Evolutionary conservation across 2,329 filamentous ascomycete species (phyloP).

Genomic region (Trichoderma hamatum): DNA sequence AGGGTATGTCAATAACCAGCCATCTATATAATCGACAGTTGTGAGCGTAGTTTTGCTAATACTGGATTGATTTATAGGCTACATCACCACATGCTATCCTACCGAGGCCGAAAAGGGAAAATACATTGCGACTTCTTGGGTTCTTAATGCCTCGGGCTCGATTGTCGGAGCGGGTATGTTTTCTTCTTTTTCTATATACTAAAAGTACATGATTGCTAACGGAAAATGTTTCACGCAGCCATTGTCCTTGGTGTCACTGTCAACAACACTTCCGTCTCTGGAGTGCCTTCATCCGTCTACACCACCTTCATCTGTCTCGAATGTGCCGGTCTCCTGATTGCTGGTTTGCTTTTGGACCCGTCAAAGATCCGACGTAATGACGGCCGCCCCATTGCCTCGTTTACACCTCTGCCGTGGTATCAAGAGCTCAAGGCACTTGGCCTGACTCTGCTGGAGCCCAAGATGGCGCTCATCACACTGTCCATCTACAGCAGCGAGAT

Average conservation of each 20-base stretch:
- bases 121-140: conserved; percentile 91
- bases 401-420: conserved; percentile 23
- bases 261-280: conserved; percentile 24
- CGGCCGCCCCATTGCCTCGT: conserved; percentile 24
- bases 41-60: neutral
- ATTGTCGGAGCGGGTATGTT: conserved; percentile 65
- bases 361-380: conserved; percentile 25
- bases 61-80: neutral
- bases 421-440: conserved; percentile 26
- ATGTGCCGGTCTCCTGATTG: conserved; percentile 16
- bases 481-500: conserved; percentile 27
- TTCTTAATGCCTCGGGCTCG: conserved; percentile 89
- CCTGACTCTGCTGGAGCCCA: conserved; percentile 21
- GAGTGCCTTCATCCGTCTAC: conserved; percentile 25
- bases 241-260: conserved; percentile 23
- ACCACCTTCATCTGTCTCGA: conserved; percentile 26
- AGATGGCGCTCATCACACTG: conserved; percentile 26
- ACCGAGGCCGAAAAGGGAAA: conserved; percentile 79
- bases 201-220: neutral
- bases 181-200: neutral
- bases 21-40: neutral
- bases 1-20: conserved; percentile 57
- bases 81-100: conserved; percentile 87
- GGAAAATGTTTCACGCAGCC: neutral
- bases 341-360: conserved; percentile 18